Percentiles rank a stretch among this genome's conserved stretches.
Conservation (phyloP, 768 basidiomycete species). For the Boletus reticulatus region DNA sequence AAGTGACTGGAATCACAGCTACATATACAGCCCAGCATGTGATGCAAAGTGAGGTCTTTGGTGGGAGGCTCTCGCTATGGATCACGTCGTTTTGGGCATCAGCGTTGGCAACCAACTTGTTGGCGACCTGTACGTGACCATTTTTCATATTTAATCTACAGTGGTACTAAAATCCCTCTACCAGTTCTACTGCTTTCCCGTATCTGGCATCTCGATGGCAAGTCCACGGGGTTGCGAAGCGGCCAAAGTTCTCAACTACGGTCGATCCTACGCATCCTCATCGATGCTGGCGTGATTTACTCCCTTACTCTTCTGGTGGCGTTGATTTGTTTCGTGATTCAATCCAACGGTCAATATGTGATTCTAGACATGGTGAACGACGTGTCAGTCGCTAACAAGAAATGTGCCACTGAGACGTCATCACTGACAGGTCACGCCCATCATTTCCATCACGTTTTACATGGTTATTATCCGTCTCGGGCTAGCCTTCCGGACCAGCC, state of each 20-base stretch:
- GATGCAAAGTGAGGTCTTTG: neutral
- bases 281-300: slow-evolving; percentile 10
- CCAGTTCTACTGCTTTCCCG: neutral
- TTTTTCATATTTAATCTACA: neutral
- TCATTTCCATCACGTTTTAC: slow-evolving; percentile 16
- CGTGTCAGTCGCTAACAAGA: neutral
- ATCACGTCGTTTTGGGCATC: slow-evolving; percentile 6
- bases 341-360: slow-evolving; percentile 7
- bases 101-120: slow-evolving; percentile 5
- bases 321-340: neutral
- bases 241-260: neutral
- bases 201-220: slow-evolving; percentile 6
- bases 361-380: slow-evolving; percentile 10
- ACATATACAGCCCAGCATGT: neutral
- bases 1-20: slow-evolving; percentile 5
- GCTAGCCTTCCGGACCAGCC: neutral
- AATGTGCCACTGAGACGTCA: neutral
- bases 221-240: neutral
- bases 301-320: slow-evolving; percentile 5
- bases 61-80: neutral
- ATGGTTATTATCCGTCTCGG: slow-evolving; percentile 9
- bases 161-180: neutral
- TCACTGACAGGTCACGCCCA: neutral
- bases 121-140: slow-evolving; percentile 8
- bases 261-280: neutral